Evolutionary conservation across 768 basidiomycete species (phyloP), one percentile per base, ranked within the genome.

Genomic region (Baorangia bicolor): DNA sequence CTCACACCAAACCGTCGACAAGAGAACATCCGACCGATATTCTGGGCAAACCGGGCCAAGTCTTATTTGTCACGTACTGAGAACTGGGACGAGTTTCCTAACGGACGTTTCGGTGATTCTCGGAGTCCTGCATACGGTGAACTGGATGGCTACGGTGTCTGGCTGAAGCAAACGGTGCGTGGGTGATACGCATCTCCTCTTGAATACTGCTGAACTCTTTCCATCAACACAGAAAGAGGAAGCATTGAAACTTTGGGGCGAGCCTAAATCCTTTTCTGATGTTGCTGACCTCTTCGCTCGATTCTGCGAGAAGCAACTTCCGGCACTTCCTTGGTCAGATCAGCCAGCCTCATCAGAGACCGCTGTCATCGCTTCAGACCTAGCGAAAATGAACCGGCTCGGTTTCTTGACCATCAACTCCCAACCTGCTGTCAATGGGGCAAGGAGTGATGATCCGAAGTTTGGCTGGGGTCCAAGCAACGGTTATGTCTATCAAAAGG

Each of bases 71-170:
- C 92, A 9, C 88, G 96, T 51, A 98, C 97, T 14, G 94, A 97
- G 69, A 92, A 97, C 68, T 99, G 97, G 97, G 97, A 99, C 69
- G 96, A 98, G 70, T 98, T 97, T 72, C 97, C 97, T 47, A 99
- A 99, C 71, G 97, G 97, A 52, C 92, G 97, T 62, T 99, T 96
- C 68, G 97, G 97, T 64, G 97, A 98, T 75, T 88, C 95, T 8
- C 85, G 97, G 55, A 93, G 90, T 80, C 97, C 97, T 28, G 97
- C 97, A 14, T 99, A 97, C 62, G 97, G 97, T 65, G 97, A 99
- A 74, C 75, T 99, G 51, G 96, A 99, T 67, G 96, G 96, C 2
- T 98, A 96, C 62, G 96, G 96, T 50, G 85, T 97, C 39, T 92
- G 83, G 72, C 84, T 98, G 64, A 94, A 94, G 70, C 89, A 96